A percentile compares a stretch with the other conserved stretches of the same genome.
These are phyloP conservation scores for Spergularia bocconei DNA, from an alignment of 148 eudicot species.

Conservation along the genomic window DNA sequence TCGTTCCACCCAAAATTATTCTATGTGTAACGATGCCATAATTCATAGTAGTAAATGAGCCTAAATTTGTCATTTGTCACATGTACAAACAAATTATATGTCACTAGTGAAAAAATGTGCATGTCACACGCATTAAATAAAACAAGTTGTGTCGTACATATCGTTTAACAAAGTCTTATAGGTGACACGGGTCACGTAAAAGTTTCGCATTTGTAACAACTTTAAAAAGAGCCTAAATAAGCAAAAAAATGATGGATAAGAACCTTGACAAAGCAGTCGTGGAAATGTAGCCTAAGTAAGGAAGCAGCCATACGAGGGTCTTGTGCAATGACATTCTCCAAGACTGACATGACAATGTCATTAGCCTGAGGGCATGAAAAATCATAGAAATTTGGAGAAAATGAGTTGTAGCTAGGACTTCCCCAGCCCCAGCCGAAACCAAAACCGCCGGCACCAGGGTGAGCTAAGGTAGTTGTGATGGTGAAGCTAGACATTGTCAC, in stretches of 20 bases:
- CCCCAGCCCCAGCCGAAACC: constrained; percentile 27
- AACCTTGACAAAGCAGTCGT: constrained; percentile 93
- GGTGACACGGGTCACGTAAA: too few relatives aligned
- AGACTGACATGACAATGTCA: constrained; percentile 70
- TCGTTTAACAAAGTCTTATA: too few relatives aligned
- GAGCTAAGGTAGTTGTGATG: constrained; percentile 31
- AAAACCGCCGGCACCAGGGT: constrained; percentile 40
- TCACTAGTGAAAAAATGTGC: too few relatives aligned
- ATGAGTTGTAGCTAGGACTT: constrained; percentile 28
- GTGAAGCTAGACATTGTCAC: constrained; percentile 1
- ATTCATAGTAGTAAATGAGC: too few relatives aligned
- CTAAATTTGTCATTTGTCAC: too few relatives aligned
- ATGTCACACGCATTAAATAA: too few relatives aligned
- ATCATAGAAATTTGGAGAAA: constrained; percentile 57
- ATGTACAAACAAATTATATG: too few relatives aligned
- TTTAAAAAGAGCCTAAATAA: neutral
- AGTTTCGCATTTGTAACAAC: too few relatives aligned
- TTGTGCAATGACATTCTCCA: constrained; percentile 51
- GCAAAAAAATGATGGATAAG: neutral
- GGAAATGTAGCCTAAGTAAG: constrained; percentile 83
- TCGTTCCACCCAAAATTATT: too few relatives aligned
- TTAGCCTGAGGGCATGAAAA: constrained; percentile 81
- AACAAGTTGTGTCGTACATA: too few relatives aligned
- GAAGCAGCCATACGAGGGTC: constrained; percentile 91
- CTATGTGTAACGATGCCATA: too few relatives aligned